Evolutionary conservation across 768 basidiomycete genomes (phyloP).

Genomic region (Tremella mesenterica): DNA sequence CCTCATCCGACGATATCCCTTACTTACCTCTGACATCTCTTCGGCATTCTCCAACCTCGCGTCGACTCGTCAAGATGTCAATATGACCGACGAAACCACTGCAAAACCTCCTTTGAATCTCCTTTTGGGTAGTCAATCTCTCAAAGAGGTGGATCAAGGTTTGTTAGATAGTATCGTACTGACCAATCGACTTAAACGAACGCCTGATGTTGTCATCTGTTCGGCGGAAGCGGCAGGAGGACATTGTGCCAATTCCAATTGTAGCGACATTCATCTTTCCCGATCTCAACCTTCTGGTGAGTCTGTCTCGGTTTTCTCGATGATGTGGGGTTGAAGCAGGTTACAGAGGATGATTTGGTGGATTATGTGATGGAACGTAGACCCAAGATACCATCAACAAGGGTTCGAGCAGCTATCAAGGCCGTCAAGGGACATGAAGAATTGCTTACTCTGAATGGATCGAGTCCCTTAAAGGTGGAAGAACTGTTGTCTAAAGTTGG

Average conservation of each 20-base stretch:
- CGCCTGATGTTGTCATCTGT: slow-evolving; percentile 21
- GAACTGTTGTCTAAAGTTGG: too few relatives aligned
- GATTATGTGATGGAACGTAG: not conserved
- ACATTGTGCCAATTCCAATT: slow-evolving; percentile 28
- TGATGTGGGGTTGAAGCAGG: not conserved
- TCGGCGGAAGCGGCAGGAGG: slow-evolving; percentile 29
- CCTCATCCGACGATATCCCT: not conserved
- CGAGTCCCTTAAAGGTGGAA: too few relatives aligned
- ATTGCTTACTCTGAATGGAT: too few relatives aligned
- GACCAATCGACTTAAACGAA: slow-evolving; percentile 17
- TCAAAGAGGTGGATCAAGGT: slow-evolving; percentile 10
- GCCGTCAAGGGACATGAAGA: not conserved
- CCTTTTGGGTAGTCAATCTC: not conserved
- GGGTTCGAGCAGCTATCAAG: not conserved
- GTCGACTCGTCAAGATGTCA: too few relatives aligned
- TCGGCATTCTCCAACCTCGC: too few relatives aligned
- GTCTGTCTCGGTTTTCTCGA: not conserved
- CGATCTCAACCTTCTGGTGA: not conserved
- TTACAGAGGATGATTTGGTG: not conserved
- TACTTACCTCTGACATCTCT: not conserved
- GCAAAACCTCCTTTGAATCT: too few relatives aligned
- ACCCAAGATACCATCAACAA: not conserved
- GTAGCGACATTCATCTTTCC: slow-evolving; percentile 23
- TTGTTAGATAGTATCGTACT: slow-evolving; percentile 27
- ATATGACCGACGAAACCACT: not conserved